Evolutionary conservation across 257 asterid genomes (phyloP).

Genomic region (Dorcoceras hygrometricum): DNA sequence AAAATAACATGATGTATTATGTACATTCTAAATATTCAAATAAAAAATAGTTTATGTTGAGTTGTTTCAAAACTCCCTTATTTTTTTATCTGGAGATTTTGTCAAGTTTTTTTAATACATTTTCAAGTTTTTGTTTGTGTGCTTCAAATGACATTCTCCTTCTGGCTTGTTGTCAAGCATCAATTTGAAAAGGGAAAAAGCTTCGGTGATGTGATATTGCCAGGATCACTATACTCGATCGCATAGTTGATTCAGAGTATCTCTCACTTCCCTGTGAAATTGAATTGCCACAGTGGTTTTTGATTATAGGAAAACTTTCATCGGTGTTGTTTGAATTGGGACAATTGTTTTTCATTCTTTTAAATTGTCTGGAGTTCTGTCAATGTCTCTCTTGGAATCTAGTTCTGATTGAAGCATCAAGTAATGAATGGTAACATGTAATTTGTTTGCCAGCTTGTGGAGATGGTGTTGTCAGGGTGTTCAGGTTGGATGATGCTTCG

Average conservation of each 20-base stretch:
- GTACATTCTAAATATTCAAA: no score
- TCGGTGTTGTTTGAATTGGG: constrained; percentile 6
- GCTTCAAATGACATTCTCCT: neutral
- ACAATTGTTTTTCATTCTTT: neutral
- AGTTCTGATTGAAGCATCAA: constrained; percentile 4
- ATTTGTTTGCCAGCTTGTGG: constrained; percentile 67
- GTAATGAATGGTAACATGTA: constrained; percentile 12
- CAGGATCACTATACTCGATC: neutral
- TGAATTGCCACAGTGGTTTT: neutral
- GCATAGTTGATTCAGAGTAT: neutral
- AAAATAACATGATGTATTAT: no score
- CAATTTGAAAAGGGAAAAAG: no score
- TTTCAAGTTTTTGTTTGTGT: neutral
- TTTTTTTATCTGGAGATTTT: neutral
- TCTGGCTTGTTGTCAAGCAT: constrained; percentile 1
- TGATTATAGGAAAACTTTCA: neutral
- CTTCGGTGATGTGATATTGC: neutral
- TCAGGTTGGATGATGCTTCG: constrained; percentile 88
- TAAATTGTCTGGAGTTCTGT: constrained; percentile 1
- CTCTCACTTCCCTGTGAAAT: constrained; percentile 1
- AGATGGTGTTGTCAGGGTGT: constrained; percentile 85
- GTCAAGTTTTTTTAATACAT: neutral
- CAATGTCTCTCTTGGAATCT: constrained; percentile 11
- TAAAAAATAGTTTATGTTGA: no score
- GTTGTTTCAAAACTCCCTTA: no score